phyloP scores from a whole-genome alignment of 148 eudicot genomes.

The Dianthus caryophyllus region DNA sequence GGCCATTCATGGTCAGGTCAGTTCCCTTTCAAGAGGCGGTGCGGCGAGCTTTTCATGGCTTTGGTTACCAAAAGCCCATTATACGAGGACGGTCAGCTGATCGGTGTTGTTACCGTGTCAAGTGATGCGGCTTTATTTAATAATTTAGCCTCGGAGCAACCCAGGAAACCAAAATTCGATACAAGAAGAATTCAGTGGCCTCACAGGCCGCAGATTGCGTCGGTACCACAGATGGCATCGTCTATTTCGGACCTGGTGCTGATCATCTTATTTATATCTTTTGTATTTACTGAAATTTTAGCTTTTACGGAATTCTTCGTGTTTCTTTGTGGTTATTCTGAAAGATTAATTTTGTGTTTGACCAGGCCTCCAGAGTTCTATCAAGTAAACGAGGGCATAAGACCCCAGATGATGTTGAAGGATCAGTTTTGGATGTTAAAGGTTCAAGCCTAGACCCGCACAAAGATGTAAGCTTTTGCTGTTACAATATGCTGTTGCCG shows the following conservation, averaged over 20 bases:
- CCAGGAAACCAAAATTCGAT: conserved; percentile 32
- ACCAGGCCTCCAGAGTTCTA: conserved; percentile 65
- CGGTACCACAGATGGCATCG: conserved; percentile 55
- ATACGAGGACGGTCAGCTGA: conserved; percentile 74
- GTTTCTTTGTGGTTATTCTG: conserved; percentile 19
- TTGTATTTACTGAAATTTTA: conserved; percentile 16
- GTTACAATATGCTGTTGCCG: background rate
- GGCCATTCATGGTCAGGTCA: conserved; percentile 85
- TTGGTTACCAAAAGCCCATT: conserved; percentile 65
- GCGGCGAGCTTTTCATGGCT: conserved; percentile 66
- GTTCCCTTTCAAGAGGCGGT: conserved; percentile 65
- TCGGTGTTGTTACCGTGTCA: conserved; percentile 78
- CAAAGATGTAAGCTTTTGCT: conserved; percentile 38
- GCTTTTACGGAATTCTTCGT: conserved; percentile 1
- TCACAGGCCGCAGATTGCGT: conserved; percentile 52
- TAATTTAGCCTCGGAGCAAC: conserved; percentile 34
- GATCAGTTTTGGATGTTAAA: conserved; percentile 21
- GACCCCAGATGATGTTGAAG: conserved; percentile 30
- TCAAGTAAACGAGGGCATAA: conserved; percentile 34
- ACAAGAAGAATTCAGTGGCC: conserved; percentile 54
- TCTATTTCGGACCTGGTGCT: conserved; percentile 82
- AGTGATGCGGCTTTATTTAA: conserved; percentile 73
- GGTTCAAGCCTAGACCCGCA: conserved; percentile 33
- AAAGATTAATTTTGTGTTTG: conserved; percentile 21
- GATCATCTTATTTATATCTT: conserved; percentile 18